Percentiles rank a stretch among this genome's conserved stretches.
phyloP scores from a whole-genome alignment of 305 asterid species.

The Fraxinus paxiana region DNA sequence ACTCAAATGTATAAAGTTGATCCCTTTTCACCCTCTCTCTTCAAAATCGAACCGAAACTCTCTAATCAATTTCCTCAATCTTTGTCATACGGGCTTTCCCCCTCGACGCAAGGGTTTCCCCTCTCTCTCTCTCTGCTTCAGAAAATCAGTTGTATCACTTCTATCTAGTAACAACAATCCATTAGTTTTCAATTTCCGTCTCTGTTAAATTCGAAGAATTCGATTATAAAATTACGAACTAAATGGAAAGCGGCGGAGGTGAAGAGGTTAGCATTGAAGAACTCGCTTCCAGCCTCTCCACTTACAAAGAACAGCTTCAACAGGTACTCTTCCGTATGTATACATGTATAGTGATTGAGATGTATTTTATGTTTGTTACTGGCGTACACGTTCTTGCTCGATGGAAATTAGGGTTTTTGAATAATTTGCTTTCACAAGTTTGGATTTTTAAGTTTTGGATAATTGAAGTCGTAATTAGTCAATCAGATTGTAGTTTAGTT shows the following conservation, averaged over 20 bases:
- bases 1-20: not conserved
- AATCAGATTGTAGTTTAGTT: not conserved
- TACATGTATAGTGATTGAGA: not conserved
- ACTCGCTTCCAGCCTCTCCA: conserved; percentile 73
- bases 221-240: not conserved
- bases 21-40: not conserved
- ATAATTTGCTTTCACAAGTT: not conserved
- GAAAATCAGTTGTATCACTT: not conserved
- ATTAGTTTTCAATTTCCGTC: not conserved
- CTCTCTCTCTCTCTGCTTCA: not conserved
- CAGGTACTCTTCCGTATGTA: conserved; percentile 46
- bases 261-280: conserved; percentile 84
- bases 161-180: not conserved
- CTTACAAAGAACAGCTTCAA: conserved; percentile 82
- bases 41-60: not conserved
- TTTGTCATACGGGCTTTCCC: not conserved
- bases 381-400: not conserved
- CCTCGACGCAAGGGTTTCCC: not conserved
- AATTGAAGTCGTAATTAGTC: not conserved
- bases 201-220: conserved; percentile 6
- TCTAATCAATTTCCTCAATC: not conserved
- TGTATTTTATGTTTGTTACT: not conserved
- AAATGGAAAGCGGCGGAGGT: conserved; percentile 50
- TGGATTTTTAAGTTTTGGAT: not conserved
- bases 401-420: not conserved